Evolutionary conservation across 129 eudicot genomes (phyloP), one percentile per base, ranked within the genome.

Genomic region (Scalesia atractyloides): DNA sequence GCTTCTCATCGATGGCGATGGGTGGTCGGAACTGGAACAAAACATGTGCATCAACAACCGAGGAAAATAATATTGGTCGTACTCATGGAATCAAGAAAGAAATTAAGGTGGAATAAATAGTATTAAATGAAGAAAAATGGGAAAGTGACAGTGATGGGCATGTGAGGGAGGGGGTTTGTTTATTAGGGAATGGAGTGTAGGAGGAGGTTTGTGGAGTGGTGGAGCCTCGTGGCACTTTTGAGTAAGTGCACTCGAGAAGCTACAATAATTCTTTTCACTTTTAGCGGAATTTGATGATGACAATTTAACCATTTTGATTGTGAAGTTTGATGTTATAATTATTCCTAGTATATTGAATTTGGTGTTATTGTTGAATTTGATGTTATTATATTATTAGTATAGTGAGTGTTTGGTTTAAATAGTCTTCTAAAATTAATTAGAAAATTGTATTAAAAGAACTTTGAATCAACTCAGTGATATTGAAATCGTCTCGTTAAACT

Each of bases 11-110:
- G 93, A 78, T 17, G 79, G 74, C 26, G 64, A 66, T 70, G 74
- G 82, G 57, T 76, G 84, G 64, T 86, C 86, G 37, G 93, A 83
- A 50, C 60, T 86, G 37, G 93, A 83, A 50, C 60, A 79, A 47
- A 95, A 83, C 97, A 91, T 91, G 54, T 74, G 62, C 13, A 22
- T 5, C 16, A 16, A 37, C 20, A 71, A 17, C 17, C 8, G 15
- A 14, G n/a, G 30, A 24, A 20, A 17, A 62, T 53, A 41, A 41
- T 41, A 41, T 41, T 41, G 66, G 58, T 15, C 48, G 50, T 56
- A 53, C 66, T 30, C 43, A 65, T 65, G 26, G 60, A 47, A 47
- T 46, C 10, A 41, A 6, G 8, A 48, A 72, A 69, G 52, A 53
- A 15, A 56, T 11, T 37, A 14, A 53, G 9, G 11, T 19, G 33